Percentiles rank a stretch among this genome's conserved stretches.
Evolutionary conservation across 108 stramenopile species (phyloP).

Genomic region (Cylindrotheca closterium): DNA sequence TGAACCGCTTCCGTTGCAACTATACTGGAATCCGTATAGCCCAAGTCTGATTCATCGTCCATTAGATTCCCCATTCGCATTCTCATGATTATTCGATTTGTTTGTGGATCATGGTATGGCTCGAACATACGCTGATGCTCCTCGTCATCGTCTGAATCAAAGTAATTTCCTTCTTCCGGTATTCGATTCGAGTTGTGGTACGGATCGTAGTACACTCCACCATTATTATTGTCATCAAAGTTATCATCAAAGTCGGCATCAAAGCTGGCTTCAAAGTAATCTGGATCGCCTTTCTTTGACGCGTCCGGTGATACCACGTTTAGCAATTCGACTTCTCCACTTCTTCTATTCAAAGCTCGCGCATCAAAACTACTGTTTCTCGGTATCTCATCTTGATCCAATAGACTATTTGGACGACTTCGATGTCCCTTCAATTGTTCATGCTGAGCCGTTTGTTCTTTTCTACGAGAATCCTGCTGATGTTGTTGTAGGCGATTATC

Average conservation of each 20-base stretch:
- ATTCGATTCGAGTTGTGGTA: too few species aligned
- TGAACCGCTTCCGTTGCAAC: background rate
- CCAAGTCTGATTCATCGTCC: background rate
- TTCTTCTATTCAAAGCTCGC: too few species aligned
- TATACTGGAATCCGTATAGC: background rate
- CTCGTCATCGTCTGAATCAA: too few species aligned
- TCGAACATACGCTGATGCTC: background rate
- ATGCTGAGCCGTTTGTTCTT: too few species aligned
- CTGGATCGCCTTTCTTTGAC: background rate
- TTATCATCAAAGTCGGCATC: background rate
- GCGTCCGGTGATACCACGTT: background rate
- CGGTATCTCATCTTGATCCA: too few species aligned
- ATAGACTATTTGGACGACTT: too few species aligned
- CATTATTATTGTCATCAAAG: background rate
- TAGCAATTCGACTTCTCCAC: background rate
- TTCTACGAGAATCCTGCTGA: too few species aligned
- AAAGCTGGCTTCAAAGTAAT: background rate
- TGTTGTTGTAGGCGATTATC: too few species aligned
- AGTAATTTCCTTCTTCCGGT: too few species aligned
- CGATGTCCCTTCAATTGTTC: too few species aligned
- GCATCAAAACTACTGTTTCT: too few species aligned
- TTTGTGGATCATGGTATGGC: constrained; percentile 7
- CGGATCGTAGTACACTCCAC: too few species aligned
- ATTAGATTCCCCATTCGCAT: constrained; percentile 7
- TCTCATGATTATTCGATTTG: constrained; percentile 8